phyloP scores from a whole-genome alignment of 2,329 filamentous ascomycete genomes.

The Beauveria sp. region DNA sequence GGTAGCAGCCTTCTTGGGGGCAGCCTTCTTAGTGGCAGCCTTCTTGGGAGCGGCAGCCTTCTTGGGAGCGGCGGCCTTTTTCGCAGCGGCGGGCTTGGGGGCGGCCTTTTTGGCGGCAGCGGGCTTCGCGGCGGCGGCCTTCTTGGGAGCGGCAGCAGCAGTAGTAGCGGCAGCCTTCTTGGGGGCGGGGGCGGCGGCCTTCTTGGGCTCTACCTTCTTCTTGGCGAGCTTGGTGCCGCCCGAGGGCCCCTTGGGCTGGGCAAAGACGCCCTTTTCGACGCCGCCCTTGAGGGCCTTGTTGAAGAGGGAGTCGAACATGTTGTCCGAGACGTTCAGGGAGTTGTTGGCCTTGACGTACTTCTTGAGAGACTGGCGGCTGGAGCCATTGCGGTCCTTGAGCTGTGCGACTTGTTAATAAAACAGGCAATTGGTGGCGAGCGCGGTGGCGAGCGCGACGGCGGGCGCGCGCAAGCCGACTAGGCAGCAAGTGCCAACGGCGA shows the following conservation, averaged over 20 bases:
- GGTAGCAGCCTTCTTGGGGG: slow-evolving; percentile 32
- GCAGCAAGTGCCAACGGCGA: slow-evolving; percentile 11
- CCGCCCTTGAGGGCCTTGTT: slow-evolving; percentile 77
- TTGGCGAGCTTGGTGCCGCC: slow-evolving; percentile 89
- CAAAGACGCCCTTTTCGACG: slow-evolving; percentile 80
- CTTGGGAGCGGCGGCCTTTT: slow-evolving; percentile 31
- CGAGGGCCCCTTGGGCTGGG: slow-evolving; percentile 85
- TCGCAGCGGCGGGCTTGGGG: slow-evolving; percentile 23
- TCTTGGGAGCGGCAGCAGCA: slow-evolving; percentile 38
- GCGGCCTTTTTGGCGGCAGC: slow-evolving; percentile 24
- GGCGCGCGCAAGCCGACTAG: neutral
- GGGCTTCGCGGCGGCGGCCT: slow-evolving; percentile 24
- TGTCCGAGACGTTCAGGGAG: slow-evolving; percentile 38
- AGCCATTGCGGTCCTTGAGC: slow-evolving; percentile 58
- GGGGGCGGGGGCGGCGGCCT: slow-evolving; percentile 23
- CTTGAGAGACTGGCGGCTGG: slow-evolving; percentile 54
- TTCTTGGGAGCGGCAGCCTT: slow-evolving; percentile 44
- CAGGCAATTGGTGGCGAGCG: slow-evolving; percentile 7
- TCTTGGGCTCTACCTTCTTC: slow-evolving; percentile 48
- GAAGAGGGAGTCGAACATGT: slow-evolving; percentile 66
- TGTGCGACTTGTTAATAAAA: slow-evolving; percentile 30
- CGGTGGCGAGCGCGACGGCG: slow-evolving; percentile 9
- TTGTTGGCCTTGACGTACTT: slow-evolving; percentile 54
- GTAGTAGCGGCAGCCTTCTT: slow-evolving; percentile 25
- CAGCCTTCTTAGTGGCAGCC: slow-evolving; percentile 34